Evolutionary conservation across 2,329 filamentous ascomycete species (phyloP).

Genomic region (Fusarium guadeloupense): DNA sequence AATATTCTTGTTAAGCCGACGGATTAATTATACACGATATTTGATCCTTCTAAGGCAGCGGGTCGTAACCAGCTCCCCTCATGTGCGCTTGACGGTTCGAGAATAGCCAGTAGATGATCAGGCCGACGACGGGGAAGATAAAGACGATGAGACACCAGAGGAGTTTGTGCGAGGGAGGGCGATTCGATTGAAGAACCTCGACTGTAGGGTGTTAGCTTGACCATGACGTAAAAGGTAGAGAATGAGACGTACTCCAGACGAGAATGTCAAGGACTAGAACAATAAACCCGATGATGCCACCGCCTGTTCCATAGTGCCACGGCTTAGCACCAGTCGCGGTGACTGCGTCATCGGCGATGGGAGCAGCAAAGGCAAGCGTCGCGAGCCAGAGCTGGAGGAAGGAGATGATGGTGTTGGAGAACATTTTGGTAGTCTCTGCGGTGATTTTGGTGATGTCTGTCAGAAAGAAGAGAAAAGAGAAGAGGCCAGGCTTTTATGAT

Average conservation of each 20-base stretch:
- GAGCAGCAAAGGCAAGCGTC: slow-evolving; percentile 59
- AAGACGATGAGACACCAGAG: slow-evolving; percentile 72
- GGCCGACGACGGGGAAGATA: slow-evolving; percentile 69
- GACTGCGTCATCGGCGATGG: slow-evolving; percentile 42
- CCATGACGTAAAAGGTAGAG: slow-evolving; percentile 16
- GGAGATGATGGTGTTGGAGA: slow-evolving; percentile 22
- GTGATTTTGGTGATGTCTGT: not conserved
- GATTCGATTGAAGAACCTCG: slow-evolving; percentile 71
- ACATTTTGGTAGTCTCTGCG: slow-evolving; percentile 9
- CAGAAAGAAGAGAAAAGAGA: not conserved
- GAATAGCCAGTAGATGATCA: slow-evolving; percentile 71
- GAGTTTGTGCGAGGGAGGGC: slow-evolving; percentile 65
- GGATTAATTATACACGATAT: not conserved
- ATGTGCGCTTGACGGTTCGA: slow-evolving; percentile 68
- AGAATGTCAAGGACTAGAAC: slow-evolving; percentile 70
- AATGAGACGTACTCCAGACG: slow-evolving; percentile 63
- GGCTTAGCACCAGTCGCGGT: slow-evolving; percentile 52
- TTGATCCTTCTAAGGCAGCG: slow-evolving; percentile 32
- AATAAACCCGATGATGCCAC: slow-evolving; percentile 69
- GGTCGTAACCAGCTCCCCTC: slow-evolving; percentile 63
- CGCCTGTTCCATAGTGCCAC: slow-evolving; percentile 69
- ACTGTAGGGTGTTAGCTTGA: slow-evolving; percentile 52
- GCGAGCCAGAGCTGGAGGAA: slow-evolving; percentile 53
- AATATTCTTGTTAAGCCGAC: not conserved
- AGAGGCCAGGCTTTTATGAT: slow-evolving; percentile 4